phyloP scores from a whole-genome alignment of 2,329 filamentous ascomycete genomes.

The Colletotrichum australisinense region DNA sequence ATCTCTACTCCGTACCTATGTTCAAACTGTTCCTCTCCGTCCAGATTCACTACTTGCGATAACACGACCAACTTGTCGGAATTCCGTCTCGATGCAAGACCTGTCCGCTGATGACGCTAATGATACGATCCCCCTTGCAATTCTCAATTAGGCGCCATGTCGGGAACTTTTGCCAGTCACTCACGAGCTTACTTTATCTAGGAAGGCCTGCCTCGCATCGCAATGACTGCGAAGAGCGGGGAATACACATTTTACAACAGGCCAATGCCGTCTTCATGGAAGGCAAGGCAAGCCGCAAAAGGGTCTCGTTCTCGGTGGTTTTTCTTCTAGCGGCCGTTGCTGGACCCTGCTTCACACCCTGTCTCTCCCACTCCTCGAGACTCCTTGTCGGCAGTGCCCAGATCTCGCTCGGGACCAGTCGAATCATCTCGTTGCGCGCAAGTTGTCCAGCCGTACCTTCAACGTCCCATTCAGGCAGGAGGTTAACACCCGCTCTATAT shows the following conservation, averaged over 20 bases:
- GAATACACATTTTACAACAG: background rate
- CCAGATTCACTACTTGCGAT: background rate
- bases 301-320: background rate
- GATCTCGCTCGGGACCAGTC: constrained; percentile 18
- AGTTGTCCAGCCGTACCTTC: background rate
- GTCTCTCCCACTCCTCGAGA: too few relatives aligned
- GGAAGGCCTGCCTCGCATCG: background rate
- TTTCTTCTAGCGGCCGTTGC: constrained; percentile 17
- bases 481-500: constrained; percentile 26
- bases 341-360: constrained; percentile 8
- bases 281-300: background rate
- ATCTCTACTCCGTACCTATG: background rate
- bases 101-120: background rate
- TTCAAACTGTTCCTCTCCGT: background rate
- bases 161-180: constrained; percentile 6
- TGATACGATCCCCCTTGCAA: background rate
- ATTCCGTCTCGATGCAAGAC: background rate
- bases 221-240: background rate
- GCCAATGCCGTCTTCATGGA: background rate
- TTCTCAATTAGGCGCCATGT: background rate
- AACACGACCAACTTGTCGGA: background rate
- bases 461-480: constrained; percentile 28
- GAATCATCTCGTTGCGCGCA: constrained; percentile 9
- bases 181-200: background rate
- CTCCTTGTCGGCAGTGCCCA: constrained; percentile 17